Evolutionary conservation across 768 basidiomycete species (phyloP).

Genomic region (Serendipita indica): DNA sequence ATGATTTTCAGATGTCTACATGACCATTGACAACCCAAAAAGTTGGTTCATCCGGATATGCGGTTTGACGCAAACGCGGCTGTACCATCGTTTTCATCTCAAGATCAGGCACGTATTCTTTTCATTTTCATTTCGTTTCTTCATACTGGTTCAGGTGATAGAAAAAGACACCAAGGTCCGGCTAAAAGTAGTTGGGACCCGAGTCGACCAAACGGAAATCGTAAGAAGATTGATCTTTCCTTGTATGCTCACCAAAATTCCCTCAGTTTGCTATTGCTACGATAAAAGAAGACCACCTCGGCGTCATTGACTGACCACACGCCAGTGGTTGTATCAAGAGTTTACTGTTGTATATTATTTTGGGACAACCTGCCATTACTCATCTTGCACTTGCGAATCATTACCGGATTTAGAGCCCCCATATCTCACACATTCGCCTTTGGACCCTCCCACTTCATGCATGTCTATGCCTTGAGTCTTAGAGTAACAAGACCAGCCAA

Average conservation of each 20-base stretch:
- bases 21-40: not conserved
- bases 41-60: conserved; percentile 92
- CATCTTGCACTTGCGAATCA: not conserved
- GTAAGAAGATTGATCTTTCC: conserved; percentile 32
- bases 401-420: not conserved
- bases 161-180: conserved; percentile 87
- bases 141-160: conserved; percentile 46
- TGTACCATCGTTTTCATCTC: conserved; percentile 90
- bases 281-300: conserved; percentile 95
- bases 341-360: not conserved
- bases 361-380: not conserved
- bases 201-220: conserved; percentile 95
- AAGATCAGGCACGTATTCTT: conserved; percentile 48
- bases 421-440: not conserved
- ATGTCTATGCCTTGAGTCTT: not conserved
- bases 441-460: not conserved
- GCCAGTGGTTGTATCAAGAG: not conserved
- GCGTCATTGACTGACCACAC: conserved; percentile 62
- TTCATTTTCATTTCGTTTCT: conserved; percentile 9
- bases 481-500: not conserved
- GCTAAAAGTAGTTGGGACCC: conserved; percentile 94
- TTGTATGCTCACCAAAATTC: not conserved
- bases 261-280: conserved; percentile 87
- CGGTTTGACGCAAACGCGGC: conserved; percentile 91
- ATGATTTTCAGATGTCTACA: not conserved